Evolutionary conservation across 257 asterid species (phyloP), one percentile per base, ranked within the genome.

Genomic region (Solanum etuberosum): DNA sequence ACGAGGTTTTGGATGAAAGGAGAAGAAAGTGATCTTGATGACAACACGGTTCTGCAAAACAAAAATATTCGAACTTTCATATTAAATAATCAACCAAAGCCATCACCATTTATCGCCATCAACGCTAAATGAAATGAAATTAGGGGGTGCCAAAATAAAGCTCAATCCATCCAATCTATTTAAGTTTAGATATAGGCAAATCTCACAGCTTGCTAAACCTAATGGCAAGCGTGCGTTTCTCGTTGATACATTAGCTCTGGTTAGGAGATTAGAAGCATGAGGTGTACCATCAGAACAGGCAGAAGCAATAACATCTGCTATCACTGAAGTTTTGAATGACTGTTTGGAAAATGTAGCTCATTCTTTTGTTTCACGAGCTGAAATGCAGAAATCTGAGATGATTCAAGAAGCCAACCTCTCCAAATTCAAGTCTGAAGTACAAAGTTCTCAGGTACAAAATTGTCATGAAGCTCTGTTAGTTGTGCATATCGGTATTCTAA

Each of bases 221-320:
- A 89, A 70, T 76, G 90, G 90, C 40, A 86, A 83, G 37, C 94
- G 92, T 38, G 91, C 91, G 11, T 92, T 78, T 86, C 93, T 92
- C 63, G 91, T 92, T 5, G 95, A 93, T 86, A 93, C 95, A 9
- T 87, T 92, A 37, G 91, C 93, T 72, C 83, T 93, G 97, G 92
- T 93, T 85, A 91, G 91, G 89, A 92, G 91, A 80, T 90, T 94
- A 90, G 96, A 94, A 91, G 95, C 94, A 40, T 89, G 90, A 86
- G 95, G 97, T 61, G 89, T 94, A 25, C 94, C 92, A 74, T 84
- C 93, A 46, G 87, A 92, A 70, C 95, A 93, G 63, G 96, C 96
- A 2, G 96, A 93, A 88, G 96, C 96, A 27, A 92, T 94, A 86
- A 94, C 97, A 9, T 87, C 94, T 86, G 94, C 94, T 48, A 93